Conservation (phyloP, 2,329 filamentous ascomycete genomes). For the Penicillium vulpinum region DNA sequence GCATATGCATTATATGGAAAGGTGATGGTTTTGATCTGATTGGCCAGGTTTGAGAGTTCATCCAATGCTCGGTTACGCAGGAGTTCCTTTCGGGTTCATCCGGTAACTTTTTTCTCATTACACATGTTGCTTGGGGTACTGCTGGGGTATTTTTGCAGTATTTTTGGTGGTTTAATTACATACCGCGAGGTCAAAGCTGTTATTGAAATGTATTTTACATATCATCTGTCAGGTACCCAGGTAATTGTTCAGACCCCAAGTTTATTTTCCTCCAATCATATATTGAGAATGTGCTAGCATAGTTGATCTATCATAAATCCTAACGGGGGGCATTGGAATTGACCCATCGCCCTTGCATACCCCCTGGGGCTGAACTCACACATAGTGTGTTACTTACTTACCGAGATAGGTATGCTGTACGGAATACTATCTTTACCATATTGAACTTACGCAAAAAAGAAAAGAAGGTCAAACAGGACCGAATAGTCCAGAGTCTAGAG, state of each 20-base stretch:
- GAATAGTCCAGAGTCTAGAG: background rate
- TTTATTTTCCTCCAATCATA: background rate
- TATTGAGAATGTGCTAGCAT: background rate
- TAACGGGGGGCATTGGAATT: background rate
- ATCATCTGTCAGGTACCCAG: background rate
- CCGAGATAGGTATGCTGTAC: background rate
- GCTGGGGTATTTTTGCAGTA: background rate
- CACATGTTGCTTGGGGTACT: background rate
- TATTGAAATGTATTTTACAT: background rate
- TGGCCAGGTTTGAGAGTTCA: constrained; percentile 15
- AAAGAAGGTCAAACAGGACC: no score
- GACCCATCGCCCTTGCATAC: constrained; percentile 11
- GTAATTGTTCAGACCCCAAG: background rate
- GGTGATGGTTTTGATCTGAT: no score
- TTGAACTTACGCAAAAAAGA: background rate
- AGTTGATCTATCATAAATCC: constrained; percentile 5
- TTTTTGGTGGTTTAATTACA: background rate
- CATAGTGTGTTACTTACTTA: background rate
- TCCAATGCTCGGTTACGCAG: background rate
- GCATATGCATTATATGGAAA: constrained; percentile 2
- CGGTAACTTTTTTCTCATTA: background rate
- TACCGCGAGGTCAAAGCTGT: fast-evolving
- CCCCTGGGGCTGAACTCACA: background rate
- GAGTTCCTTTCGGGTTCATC: background rate
- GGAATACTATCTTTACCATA: background rate